Base-by-base conservation (phyloP, 176 grass and related monocot genomes). In the Calamus simplicifolius region DNA sequence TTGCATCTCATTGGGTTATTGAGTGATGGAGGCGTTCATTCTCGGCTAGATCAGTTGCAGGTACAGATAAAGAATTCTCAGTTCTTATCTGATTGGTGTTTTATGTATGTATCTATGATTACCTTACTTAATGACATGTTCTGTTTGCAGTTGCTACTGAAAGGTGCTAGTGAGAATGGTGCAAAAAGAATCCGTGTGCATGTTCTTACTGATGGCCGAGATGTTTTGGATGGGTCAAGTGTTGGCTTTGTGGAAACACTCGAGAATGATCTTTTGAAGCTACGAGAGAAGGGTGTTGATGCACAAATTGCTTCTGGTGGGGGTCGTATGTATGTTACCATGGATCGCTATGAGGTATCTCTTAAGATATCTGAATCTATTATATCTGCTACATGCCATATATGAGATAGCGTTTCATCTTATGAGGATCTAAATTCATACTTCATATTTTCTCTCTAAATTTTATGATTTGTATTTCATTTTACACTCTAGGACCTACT, bases 11-110 rank as follows among this genome's bases (percentile, higher is more conserved):
- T 98, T 73, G 93, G 93, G 25, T 81, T 98, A 76, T 70, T 92
- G 75, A 98, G 93, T 69, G 93, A 98, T 79, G 93, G 93, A 65
- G 93, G 93, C 5, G 93, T 98, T 48, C 93, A 98, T 75, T 98
- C 93, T 59, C 71, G 93, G 38, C 84, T 98, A 63, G 93, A 98
- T 58, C 93, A 98, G 77, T 48, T 98, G 70, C 93, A 98, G 76
- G 93, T 92, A 43, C 10, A 13, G 35, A 43, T 12, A 43, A 43
- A 43, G 35, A 43, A 43, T 12, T 43, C 35, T 43, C 35, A 13
- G 35, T 43, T 43, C 35, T 10, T 3, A 43, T 43, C 35, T 43
- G 35, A 12, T 43, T 10, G 35, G 8, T 43, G 8, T 43, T 43
- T 43, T 43, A 43, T 43, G 35, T 12, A 13, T 43, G 35, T 43